Conservation (phyloP, 176 grass and related monocot genomes). For the Triticum dicoccoides region DNA sequence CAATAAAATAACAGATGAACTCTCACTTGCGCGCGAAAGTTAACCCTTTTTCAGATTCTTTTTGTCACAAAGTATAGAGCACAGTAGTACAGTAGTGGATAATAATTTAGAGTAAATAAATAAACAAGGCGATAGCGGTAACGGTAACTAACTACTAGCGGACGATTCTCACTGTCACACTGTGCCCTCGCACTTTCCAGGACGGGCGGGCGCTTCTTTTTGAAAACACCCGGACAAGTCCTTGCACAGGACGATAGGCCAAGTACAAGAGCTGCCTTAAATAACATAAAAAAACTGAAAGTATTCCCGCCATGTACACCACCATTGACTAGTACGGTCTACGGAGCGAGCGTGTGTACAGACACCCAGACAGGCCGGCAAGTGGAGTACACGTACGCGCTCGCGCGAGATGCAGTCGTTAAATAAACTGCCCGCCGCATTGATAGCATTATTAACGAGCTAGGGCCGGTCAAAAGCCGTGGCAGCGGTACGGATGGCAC, state of each 20-base stretch:
- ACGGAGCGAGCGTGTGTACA: neutral
- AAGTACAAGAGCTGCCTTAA: neutral
- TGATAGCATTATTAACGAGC: neutral
- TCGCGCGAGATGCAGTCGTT: neutral
- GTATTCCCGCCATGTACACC: neutral
- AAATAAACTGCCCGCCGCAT: neutral
- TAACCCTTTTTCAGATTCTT: neutral
- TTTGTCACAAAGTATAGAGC: neutral
- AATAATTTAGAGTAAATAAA: no score
- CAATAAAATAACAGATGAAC: no score
- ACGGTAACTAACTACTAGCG: neutral
- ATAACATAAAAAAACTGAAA: neutral
- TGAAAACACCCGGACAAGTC: neutral
- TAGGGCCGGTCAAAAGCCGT: constrained; percentile 19
- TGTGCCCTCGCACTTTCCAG: neutral
- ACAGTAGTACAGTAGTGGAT: no score
- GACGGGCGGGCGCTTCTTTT: neutral
- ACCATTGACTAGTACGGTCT: neutral
- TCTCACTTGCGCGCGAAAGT: no score
- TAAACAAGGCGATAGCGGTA: neutral
- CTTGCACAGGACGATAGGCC: neutral
- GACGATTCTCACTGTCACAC: neutral
- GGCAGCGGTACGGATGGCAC: constrained; percentile 12
- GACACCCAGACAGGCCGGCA: neutral
- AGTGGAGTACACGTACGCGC: neutral